Base-by-base conservation (phyloP, 2,329 filamentous ascomycete species). In the Cordyceps javanica region DNA sequence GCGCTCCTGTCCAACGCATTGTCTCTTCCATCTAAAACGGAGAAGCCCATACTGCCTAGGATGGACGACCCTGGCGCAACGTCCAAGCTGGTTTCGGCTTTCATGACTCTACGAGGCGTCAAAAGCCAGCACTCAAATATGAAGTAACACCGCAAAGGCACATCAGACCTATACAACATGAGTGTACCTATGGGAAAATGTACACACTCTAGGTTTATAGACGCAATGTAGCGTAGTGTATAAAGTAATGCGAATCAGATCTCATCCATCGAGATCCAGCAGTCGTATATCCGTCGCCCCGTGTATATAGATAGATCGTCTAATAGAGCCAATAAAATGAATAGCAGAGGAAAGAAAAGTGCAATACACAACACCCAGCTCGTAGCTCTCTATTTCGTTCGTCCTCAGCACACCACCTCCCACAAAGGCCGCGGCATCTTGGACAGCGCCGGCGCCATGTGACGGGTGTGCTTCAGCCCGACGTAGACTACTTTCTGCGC, bases 401-500 rank as follows among this genome's bases (percentile, higher is more conserved):
- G 11, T 39, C 36, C 48, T 76, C 62, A 81, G 64, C 79, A 83
- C 49, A 85, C n/a, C n/a, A n/a, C 69, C 65, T 86, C 82, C 83
- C 85, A 88, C 63, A 89, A 68, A 5, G 86, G 85, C 28, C 80
- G 76, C 2, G 85, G 85, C 45, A 88, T 68, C 56, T 78, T 73
- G 16, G 68, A 58, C 60, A 59, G 63, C 61, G 53, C 62, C 60
- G 60, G 60, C 60, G 60, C 63, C 55, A 61, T 63, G 25, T 66
- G 65, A 58, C 67, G 70, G 34, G 70, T 62, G 62, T 82, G 79
- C 67, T 82, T 84, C 60, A 93, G 75, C 3, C 89, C 89, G 23
- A 97, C 86, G 66, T 95, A 96, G 8, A 94, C 91, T 61, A 94
- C 88, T 53, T 90, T 83, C 54, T 87, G 82, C 14, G 85, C 82